Conservation (phyloP, 139 green algal species). For the Coelastrella sp. region DNA sequence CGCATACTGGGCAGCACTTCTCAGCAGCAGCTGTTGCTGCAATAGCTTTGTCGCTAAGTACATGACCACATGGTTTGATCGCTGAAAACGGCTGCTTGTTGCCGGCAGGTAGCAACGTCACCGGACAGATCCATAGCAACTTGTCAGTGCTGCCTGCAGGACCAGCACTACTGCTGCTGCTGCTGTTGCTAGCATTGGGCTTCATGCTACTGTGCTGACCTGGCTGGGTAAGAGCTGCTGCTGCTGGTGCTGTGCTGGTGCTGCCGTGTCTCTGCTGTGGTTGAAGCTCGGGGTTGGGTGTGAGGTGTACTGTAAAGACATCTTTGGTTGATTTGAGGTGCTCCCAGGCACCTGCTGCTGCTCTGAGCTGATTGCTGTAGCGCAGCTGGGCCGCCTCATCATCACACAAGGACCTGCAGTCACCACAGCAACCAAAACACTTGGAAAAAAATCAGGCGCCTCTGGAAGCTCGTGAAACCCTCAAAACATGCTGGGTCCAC, state of each 20-base stretch:
- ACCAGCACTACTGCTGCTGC: not conserved
- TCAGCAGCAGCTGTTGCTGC: not conserved
- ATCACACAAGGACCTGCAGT: slow-evolving; percentile 29
- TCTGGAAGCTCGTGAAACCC: no score
- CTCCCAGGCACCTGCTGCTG: slow-evolving; percentile 40
- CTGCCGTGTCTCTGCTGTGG: not conserved
- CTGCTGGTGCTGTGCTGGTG: not conserved
- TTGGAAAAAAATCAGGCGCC: not conserved
- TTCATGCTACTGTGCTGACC: no score
- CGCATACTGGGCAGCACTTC: slow-evolving; percentile 25
- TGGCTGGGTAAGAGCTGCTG: no score
- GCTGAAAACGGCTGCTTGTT: slow-evolving; percentile 2
- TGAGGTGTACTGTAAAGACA: slow-evolving; percentile 57
- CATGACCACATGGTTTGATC: slow-evolving; percentile 23
- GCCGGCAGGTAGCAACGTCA: not conserved
- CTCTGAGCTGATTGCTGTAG: slow-evolving; percentile 57
- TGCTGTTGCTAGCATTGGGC: no score
- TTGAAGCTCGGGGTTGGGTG: not conserved
- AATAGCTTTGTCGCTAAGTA: slow-evolving; percentile 23
- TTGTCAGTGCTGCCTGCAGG: not conserved
- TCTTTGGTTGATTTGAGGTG: slow-evolving; percentile 58
- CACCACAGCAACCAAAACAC: not conserved
- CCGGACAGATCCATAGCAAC: slow-evolving; percentile 15
- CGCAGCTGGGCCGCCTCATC: slow-evolving; percentile 41
- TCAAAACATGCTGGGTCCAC: no score